A percentile compares a stretch with the other conserved stretches of the same genome.
phyloP scores from a whole-genome alignment of 306 rosid genomes.

The Rubus parviflorus region DNA sequence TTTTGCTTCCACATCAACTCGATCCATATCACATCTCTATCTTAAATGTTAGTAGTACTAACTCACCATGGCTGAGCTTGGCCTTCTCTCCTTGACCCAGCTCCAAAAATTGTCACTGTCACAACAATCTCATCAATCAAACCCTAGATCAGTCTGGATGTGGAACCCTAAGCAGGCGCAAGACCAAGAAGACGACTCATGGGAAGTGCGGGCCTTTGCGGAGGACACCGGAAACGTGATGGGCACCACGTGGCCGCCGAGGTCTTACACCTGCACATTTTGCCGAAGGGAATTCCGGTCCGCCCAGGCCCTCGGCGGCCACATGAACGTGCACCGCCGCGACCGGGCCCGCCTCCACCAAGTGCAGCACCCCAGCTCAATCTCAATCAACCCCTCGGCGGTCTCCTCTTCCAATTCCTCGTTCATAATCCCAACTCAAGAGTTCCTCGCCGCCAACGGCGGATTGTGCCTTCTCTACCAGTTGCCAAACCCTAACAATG shows the following conservation, averaged over 20 bases:
- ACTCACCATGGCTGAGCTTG: slow-evolving; percentile 71
- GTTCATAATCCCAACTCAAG: slow-evolving; percentile 56
- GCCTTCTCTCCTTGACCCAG: slow-evolving; percentile 61
- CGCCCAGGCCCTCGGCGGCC: slow-evolving; percentile 97
- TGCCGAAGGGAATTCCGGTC: slow-evolving; percentile 86
- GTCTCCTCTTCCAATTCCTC: slow-evolving; percentile 31
- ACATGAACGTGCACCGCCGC: slow-evolving; percentile 98
- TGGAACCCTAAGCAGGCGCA: slow-evolving; percentile 63
- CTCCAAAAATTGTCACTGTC: slow-evolving; percentile 42
- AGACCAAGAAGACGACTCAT: slow-evolving; percentile 65
- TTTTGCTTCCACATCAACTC: slow-evolving; percentile 32
- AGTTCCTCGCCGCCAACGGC: slow-evolving; percentile 42
- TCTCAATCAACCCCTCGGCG: background rate
- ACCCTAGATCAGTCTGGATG: slow-evolving; percentile 63
- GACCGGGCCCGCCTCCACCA: slow-evolving; percentile 95
- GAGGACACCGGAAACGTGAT: slow-evolving; percentile 76
- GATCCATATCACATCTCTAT: slow-evolving; percentile 28
- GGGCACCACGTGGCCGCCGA: slow-evolving; percentile 95
- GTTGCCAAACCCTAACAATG: slow-evolving; percentile 59
- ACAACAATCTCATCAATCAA: slow-evolving; percentile 43
- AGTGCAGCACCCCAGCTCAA: slow-evolving; percentile 29
- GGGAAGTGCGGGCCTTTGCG: slow-evolving; percentile 91
- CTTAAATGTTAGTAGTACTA: slow-evolving; percentile 57
- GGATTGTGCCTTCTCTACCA: slow-evolving; percentile 73
- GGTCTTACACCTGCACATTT: slow-evolving; percentile 85